These are phyloP conservation scores for Pilaira anomala DNA, from an alignment of 192 early-diverging fungal genomes.

Conservation along the genomic window DNA sequence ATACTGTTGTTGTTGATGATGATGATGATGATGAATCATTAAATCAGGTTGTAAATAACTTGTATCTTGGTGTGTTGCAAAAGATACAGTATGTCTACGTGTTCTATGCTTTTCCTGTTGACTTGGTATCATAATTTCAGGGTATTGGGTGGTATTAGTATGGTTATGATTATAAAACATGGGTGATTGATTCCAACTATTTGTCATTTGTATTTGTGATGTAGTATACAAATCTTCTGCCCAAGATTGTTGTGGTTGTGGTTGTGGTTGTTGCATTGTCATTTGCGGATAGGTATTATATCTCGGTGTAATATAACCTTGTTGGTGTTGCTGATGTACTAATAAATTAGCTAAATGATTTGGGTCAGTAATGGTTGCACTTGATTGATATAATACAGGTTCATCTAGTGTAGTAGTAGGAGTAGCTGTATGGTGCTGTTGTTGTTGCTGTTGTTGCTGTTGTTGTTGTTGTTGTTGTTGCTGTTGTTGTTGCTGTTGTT, in stretches of 20 bases:
- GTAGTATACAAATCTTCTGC: background rate
- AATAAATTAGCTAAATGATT: background rate
- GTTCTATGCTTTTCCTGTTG: too few species aligned
- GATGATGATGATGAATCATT: background rate
- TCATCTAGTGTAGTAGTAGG: background rate
- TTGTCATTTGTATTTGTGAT: background rate
- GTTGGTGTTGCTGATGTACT: background rate
- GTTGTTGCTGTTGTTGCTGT: too few species aligned
- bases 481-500: too few species aligned
- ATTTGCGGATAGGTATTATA: background rate
- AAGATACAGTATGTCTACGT: too few species aligned
- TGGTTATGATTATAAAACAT: too few species aligned
- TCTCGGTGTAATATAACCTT: background rate
- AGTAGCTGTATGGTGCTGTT: background rate
- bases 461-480: too few species aligned
- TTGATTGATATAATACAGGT: background rate
- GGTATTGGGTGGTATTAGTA: too few species aligned
- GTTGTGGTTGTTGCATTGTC: background rate
- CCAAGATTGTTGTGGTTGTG: background rate
- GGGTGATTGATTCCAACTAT: too few species aligned
- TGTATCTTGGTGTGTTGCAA: too few species aligned
- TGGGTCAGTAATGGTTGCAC: background rate
- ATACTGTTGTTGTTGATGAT: background rate
- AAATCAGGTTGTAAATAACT: too few species aligned
- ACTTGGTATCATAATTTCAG: too few species aligned